Conservation (phyloP, 805 yeast species). For the Saccharomyces paradoxus region DNA sequence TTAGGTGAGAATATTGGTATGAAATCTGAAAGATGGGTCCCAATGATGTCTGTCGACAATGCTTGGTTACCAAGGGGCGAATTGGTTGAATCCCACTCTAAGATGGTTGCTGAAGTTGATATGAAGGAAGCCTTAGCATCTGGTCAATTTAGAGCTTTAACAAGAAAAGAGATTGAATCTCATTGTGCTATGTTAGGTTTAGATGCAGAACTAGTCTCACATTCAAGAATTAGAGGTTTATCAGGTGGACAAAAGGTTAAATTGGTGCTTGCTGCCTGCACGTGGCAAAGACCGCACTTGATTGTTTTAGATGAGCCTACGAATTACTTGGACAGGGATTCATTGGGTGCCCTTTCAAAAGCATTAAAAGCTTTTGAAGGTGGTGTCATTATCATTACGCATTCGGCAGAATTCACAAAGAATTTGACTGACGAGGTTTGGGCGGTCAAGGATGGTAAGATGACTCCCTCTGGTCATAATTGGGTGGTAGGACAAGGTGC, state of each 20-base stretch:
- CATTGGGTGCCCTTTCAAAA: slow-evolving; percentile 95
- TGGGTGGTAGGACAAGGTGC: slow-evolving; percentile 99
- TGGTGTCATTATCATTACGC: slow-evolving; percentile 97
- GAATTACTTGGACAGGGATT: slow-evolving; percentile 95
- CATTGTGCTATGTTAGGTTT: slow-evolving; percentile 96
- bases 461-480: slow-evolving; percentile 99
- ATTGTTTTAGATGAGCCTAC: slow-evolving; percentile 98
- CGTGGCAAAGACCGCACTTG: slow-evolving; percentile 98
- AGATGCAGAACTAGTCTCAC: slow-evolving; percentile 95
- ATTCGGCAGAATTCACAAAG: slow-evolving; percentile 98
- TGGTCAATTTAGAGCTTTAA: slow-evolving; percentile 98
- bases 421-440: slow-evolving; percentile 97
- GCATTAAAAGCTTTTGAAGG: slow-evolving; percentile 95
- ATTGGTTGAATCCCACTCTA: slow-evolving; percentile 86
- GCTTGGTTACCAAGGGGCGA: slow-evolving; percentile 99
- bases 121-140: slow-evolving; percentile 99
- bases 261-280: slow-evolving; percentile 96
- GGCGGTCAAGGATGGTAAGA: slow-evolving; percentile 93
- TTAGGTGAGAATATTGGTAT: slow-evolving; percentile 95
- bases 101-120: slow-evolving; percentile 97
- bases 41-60: slow-evolving; percentile 97
- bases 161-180: slow-evolving; percentile 96
- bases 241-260: slow-evolving; percentile 99
- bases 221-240: slow-evolving; percentile 97
- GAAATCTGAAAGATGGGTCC: slow-evolving; percentile 97